Conservation (phyloP, 768 basidiomycete species). For the Tricholomella constricta region DNA sequence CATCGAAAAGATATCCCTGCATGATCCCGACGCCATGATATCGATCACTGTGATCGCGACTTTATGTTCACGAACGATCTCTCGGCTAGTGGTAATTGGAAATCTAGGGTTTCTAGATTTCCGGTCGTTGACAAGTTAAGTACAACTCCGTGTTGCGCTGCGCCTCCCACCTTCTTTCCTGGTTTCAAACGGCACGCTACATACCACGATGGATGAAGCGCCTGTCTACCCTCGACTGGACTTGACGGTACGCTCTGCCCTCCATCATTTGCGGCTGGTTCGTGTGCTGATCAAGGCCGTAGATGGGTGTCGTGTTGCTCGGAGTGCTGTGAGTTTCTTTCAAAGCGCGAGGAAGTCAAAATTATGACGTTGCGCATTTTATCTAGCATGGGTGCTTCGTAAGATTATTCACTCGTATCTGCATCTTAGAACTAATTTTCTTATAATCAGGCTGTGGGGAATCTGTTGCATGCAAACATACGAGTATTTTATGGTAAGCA, state of each 20-base stretch:
- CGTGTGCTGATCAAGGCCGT: neutral
- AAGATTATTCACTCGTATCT: neutral
- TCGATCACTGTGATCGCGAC: no score
- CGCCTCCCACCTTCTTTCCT: neutral
- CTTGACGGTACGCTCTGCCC: conserved; percentile 2
- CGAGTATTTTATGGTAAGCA: conserved; percentile 10
- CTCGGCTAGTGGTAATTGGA: no score
- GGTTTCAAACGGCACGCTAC: neutral
- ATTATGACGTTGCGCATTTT: neutral
- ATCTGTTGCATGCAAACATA: conserved; percentile 16
- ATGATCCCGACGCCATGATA: no score
- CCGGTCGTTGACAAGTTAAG: no score
- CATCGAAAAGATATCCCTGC: no score
- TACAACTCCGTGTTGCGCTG: no score
- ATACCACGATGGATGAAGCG: conserved; percentile 5
- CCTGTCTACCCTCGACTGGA: conserved; percentile 6
- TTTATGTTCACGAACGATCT: no score
- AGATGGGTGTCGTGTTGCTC: conserved; percentile 13
- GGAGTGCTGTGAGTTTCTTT: conserved; percentile 10
- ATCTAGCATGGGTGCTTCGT: conserved; percentile 10
- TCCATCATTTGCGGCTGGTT: neutral
- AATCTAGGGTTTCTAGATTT: no score
- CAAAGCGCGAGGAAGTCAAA: neutral
- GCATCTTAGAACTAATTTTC: neutral
- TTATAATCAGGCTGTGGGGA: conserved; percentile 11